Conservation (phyloP, 257 asterid genomes). For the Haberlea rhodopensis region DNA sequence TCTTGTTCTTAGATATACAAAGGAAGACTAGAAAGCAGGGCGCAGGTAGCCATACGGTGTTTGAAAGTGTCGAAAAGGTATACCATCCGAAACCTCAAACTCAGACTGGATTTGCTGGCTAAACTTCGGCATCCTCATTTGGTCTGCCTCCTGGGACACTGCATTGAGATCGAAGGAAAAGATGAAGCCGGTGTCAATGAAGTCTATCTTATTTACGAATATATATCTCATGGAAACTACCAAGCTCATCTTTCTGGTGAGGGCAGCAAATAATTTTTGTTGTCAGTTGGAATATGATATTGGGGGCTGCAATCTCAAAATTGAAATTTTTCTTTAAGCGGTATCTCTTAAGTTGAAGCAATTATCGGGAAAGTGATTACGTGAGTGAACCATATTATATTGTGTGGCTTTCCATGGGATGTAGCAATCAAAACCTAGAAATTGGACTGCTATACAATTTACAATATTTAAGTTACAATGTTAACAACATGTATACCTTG, state of each 20-base stretch:
- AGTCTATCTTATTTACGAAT: conserved; percentile 60
- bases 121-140: conserved; percentile 65
- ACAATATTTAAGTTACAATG: too few relatives aligned
- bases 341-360: neutral
- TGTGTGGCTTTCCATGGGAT: too few relatives aligned
- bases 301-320: neutral
- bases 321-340: neutral
- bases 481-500: too few relatives aligned
- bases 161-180: conserved; percentile 47
- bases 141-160: conserved; percentile 70
- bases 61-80: conserved; percentile 46
- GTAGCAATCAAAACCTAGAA: too few relatives aligned
- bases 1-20: conserved; percentile 49
- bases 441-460: too few relatives aligned
- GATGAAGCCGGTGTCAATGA: conserved; percentile 38
- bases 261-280: conserved; percentile 3
- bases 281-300: too few relatives aligned
- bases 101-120: conserved; percentile 61
- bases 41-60: conserved; percentile 52
- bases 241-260: conserved; percentile 61
- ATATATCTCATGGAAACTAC: conserved; percentile 49
- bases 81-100: conserved; percentile 63
- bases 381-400: too few relatives aligned
- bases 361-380: neutral
- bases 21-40: conserved; percentile 54